Evolutionary conservation across 1,284 basidiomycete species (phyloP), one percentile per base, ranked within the genome.

Genomic region (Boletus smithii): DNA sequence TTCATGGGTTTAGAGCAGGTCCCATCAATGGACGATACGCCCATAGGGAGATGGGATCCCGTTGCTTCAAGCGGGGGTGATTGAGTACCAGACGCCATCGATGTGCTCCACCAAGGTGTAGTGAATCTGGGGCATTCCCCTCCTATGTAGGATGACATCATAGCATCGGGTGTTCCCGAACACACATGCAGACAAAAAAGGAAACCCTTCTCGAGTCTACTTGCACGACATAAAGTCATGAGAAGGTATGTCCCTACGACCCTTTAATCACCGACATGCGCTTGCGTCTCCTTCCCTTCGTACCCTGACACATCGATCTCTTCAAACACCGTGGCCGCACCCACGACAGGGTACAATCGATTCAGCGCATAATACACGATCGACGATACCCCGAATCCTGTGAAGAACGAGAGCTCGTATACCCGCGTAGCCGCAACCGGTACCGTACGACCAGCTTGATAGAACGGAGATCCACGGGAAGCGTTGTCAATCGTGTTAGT

Each of bases 381-480:
- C 7, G 76, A 73, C 1, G 88, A 86, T 34, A 85, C 76, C 32
- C 80, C 80, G 55, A 88, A 88, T 23, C 88, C 88, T 3, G 85
- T 87, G 67, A 90, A 84, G 74, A 89, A 91, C 14, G 84, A 81
- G 70, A 86, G 76, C 52, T 85, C 71, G 65, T 88, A 88, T 55
- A 89, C 77, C 42, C 79, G 75, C 30, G 80, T 85, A 3, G 85
- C 85, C 9, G 77, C 76, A 22, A 83, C 58, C 6, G 82, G 79
- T 8, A 89, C 85, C 0, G 62, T 64, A 40, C 73, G 74, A 11
- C 81, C 80, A 20, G 77, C 79, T 79, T n/a, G 20, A 30, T 10
- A 10, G 11, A n/a, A 20, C 35, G 16, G 20, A 34, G 26, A 43
- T 43, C 20, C 45, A 32, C 27, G 22, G 32, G 14, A 26, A 37